A percentile compares a stretch with the other conserved stretches of the same genome.
These are phyloP conservation scores for Pichia cephalocereana DNA, from an alignment of 805 yeast species.

Conservation along the genomic window DNA sequence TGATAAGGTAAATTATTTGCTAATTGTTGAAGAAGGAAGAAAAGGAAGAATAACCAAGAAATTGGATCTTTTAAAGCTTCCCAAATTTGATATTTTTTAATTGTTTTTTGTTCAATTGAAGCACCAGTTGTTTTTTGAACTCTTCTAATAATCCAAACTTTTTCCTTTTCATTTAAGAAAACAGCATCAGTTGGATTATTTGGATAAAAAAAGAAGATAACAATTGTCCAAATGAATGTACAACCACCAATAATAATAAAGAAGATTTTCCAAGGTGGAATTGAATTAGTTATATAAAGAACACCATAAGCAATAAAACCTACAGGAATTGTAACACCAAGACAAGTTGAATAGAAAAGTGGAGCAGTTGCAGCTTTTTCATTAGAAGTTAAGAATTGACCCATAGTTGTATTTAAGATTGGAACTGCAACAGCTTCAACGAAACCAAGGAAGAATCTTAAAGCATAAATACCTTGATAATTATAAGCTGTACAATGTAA, in stretches of 20 bases:
- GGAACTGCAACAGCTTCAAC: conserved; percentile 38
- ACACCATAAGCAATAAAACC: conserved; percentile 31
- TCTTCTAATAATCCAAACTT: conserved; percentile 39
- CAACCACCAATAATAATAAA: conserved; percentile 49
- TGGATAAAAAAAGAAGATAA: conserved; percentile 38
- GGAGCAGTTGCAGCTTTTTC: conserved; percentile 44
- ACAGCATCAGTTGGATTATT: conserved; percentile 45
- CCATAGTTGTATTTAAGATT: conserved; percentile 36
- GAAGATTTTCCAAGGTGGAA: conserved; percentile 42
- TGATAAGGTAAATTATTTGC: background rate
- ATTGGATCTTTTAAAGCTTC: conserved; percentile 43
- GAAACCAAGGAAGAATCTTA: conserved; percentile 45
- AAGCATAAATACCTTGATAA: conserved; percentile 36
- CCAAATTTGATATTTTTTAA: conserved; percentile 40
- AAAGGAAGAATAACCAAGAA: conserved; percentile 34
- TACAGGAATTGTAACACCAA: conserved; percentile 39
- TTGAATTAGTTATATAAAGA: conserved; percentile 20
- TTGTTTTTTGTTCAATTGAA: conserved; percentile 34
- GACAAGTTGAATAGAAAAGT: conserved; percentile 41
- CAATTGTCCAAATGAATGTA: conserved; percentile 30
- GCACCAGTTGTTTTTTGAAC: conserved; percentile 30
- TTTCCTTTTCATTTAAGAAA: conserved; percentile 40
- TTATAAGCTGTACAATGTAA: conserved; percentile 36
- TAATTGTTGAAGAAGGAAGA: conserved; percentile 22
- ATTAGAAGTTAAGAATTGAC: conserved; percentile 38